Base-by-base conservation (phyloP, 2,329 filamentous ascomycete species). In the Thielaviopsis euricoi region DNA sequence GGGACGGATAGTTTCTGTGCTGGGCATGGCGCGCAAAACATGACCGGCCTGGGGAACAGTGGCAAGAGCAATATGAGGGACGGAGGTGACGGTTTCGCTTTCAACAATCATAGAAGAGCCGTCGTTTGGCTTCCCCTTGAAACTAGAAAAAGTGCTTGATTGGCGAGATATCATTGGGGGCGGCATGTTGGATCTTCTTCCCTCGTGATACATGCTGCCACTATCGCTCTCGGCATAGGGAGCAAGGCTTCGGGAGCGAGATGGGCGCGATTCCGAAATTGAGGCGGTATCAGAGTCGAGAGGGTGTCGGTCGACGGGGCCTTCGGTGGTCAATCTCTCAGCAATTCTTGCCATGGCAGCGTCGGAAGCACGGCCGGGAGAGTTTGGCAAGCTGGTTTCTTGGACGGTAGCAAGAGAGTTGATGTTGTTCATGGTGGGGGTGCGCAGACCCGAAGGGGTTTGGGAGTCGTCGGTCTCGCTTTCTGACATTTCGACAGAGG, bases 71-170 rank as follows among this genome's bases (percentile, higher is more conserved):
- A 90, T 80, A 66, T 95, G 90, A 12, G 90, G 89, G 57, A 96
- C 86, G 2, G 90, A 95, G 50, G 82, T 86, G 43, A 98, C 93
- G 0, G 90, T 95, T 70, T 98, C 93, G 0, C 93, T 96, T 73
- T 98, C 93, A 15, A 97, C 91, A 10, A 89, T 97, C 89, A 98
- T 96, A 59, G 84, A 79, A 40, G 87, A 85, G n/a, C 82, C 83
- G 67, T 95, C 87, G 26, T 80, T 74, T 67, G 90, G 76, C 66
- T 89, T 87, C 58, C 76, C 72, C 58, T 87, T 78, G 66, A 89
- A 87, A 40, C 85, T 79, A 54, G 83, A 81, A 61, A 78, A 70
- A 64, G 71, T 67, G 61, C 78, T 82, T 9, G 87, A 88, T 61
- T 86, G 87, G 74, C 69, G 82, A 66, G 66, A 83, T 67, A 70